Evolutionary conservation across 345 rosid genomes (phyloP).

Genomic region (Anastatica hierochuntica): DNA sequence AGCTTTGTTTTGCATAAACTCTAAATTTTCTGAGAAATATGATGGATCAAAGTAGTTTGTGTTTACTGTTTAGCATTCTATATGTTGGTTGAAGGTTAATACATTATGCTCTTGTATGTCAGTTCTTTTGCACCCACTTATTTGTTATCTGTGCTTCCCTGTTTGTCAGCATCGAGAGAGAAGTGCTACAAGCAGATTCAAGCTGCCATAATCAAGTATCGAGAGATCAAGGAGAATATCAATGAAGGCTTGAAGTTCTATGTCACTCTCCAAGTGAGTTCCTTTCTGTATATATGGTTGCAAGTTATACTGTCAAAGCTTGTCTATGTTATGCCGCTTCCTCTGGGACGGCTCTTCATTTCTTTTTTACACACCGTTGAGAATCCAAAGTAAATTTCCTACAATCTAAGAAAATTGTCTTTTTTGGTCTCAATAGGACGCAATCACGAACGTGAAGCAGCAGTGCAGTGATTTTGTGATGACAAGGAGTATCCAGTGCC

Average conservation of each 20-base stretch:
- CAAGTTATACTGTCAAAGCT: not conserved
- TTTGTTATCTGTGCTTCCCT: not conserved
- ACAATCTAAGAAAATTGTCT: conserved; percentile 12
- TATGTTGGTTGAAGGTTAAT: too few relatives aligned
- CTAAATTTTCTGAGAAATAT: not conserved
- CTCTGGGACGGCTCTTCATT: too few relatives aligned
- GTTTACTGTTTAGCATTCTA: too few relatives aligned
- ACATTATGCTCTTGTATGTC: too few relatives aligned
- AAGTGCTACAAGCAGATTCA: conserved; percentile 89
- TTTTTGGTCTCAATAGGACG: conserved; percentile 50
- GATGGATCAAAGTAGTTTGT: not conserved
- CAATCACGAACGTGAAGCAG: conserved; percentile 89
- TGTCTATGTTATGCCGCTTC: too few relatives aligned
- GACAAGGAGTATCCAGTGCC: conserved; percentile 95
- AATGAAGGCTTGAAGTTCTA: conserved; percentile 96
- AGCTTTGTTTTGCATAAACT: conserved; percentile 11
- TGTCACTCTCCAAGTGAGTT: conserved; percentile 84
- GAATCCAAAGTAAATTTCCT: not conserved
- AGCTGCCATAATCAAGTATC: conserved; percentile 77
- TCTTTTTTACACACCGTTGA: conserved; percentile 2
- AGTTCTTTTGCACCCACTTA: too few relatives aligned
- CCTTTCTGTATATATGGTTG: not conserved
- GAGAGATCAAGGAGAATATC: conserved; percentile 92
- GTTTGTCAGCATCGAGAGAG: conserved; percentile 69
- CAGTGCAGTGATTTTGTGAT: conserved; percentile 95